These are phyloP conservation scores for Lumnitzera racemosa DNA, from an alignment of 345 rosid genomes.

Conservation along the genomic window DNA sequence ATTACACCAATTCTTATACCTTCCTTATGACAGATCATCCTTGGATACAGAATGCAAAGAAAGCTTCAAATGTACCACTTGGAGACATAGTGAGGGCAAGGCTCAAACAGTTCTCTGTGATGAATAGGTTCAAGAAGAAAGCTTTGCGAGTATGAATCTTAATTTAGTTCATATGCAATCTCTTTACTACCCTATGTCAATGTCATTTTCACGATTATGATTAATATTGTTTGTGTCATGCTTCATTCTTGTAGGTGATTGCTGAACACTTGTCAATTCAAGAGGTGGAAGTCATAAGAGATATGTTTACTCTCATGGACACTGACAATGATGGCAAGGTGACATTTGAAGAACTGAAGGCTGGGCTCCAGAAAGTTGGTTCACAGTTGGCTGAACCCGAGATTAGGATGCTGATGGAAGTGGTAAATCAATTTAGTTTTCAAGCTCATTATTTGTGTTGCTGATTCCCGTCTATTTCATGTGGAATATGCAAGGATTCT, in stretches of 20 bases:
- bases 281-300: constrained; percentile 89
- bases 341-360: constrained; percentile 64
- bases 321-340: constrained; percentile 81
- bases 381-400: constrained; percentile 87
- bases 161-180: constrained; percentile 5
- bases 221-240: constrained; percentile 5
- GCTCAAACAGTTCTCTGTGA: constrained; percentile 86
- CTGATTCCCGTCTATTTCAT: too few species aligned
- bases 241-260: constrained; percentile 56
- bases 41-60: constrained; percentile 90
- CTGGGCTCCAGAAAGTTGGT: constrained; percentile 91
- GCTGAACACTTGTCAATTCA: constrained; percentile 81
- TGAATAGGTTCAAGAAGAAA: constrained; percentile 95
- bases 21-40: constrained; percentile 56
- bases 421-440: constrained; percentile 35
- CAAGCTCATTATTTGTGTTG: too few species aligned
- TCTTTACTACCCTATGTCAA: not conserved
- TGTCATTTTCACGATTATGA: not conserved
- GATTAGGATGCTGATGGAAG: constrained; percentile 98
- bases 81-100: constrained; percentile 94
- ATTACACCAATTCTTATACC: constrained; percentile 3
- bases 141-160: constrained; percentile 64
- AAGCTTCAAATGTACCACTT: constrained; percentile 93
- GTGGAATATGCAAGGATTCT: too few species aligned
- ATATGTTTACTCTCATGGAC: constrained; percentile 90